A percentile compares a stretch with the other conserved stretches of the same genome.
Evolutionary conservation across 805 yeast species (phyloP).

Genomic region (Schwanniomyces pseudopolymorphus): DNA sequence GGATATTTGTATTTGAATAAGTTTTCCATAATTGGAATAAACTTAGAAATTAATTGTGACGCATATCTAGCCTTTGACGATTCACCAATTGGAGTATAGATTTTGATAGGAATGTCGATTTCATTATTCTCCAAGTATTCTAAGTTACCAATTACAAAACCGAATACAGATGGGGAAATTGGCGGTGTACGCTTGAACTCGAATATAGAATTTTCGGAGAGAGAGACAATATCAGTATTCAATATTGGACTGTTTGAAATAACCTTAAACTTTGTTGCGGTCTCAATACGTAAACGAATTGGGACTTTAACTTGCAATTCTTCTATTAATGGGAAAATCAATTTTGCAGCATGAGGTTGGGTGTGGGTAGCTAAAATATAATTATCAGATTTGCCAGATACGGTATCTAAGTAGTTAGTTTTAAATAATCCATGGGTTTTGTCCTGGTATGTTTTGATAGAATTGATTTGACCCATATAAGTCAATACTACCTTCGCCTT

Average conservation of each 20-base stretch:
- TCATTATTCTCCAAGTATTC: conserved; percentile 38
- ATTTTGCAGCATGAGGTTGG: conserved; percentile 65
- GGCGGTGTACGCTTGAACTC: conserved; percentile 54
- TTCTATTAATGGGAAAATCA: conserved; percentile 69
- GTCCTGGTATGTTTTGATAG: conserved; percentile 53
- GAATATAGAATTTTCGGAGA: conserved; percentile 29
- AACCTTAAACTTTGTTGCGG: conserved; percentile 46
- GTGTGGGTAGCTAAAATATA: conserved; percentile 66
- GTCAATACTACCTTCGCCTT: conserved; percentile 21
- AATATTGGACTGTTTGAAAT: conserved; percentile 48
- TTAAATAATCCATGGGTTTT: conserved; percentile 65
- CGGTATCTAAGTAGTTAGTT: conserved; percentile 57
- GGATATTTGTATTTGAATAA: conserved; percentile 53
- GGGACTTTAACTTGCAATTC: conserved; percentile 57
- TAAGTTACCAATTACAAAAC: conserved; percentile 68
- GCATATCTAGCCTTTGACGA: conserved; percentile 48
- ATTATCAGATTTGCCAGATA: conserved; percentile 49
- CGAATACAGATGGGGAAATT: conserved; percentile 64
- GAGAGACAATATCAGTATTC: conserved; percentile 11
- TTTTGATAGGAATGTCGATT: conserved; percentile 41
- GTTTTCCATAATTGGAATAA: conserved; percentile 48
- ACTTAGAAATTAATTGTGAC: conserved; percentile 44
- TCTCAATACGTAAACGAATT: conserved; percentile 49
- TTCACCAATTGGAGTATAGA: conserved; percentile 58
- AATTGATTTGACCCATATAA: conserved; percentile 53